Evolutionary conservation across 768 basidiomycete species (phyloP), one percentile per base, ranked within the genome.

Genomic region (Lyophyllum atratum): DNA sequence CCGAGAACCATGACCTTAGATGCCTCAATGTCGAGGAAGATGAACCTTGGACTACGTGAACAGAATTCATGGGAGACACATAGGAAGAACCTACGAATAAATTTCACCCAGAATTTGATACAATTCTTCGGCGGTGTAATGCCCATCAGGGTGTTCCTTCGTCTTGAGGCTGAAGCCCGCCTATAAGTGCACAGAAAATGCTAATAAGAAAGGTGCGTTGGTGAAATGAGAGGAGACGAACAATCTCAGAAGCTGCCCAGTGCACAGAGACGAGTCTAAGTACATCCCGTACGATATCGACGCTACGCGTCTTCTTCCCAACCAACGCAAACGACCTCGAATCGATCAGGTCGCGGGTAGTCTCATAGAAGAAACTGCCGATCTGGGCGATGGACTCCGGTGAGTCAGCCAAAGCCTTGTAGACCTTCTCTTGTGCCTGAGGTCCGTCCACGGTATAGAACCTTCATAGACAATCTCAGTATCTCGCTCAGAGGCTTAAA

Each of bases 141-240:
- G 72, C n/a, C 87, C 90, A n/a, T 75, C 63, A 22, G 77, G 74
- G 14, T 79, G 66, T 2, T 78, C 62, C 52, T 79, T 80, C 1
- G 80, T 82, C 72, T 87, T 90, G 53, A 93, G 74, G n/a, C 76
- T 69, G 55, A 93, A 85, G 14, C 90, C 90, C 55, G 85, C 86
- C 90, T 92, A 63, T n/a, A 40, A 15, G 4, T 17, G n/a, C n/a
- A n/a, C n/a, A n/a, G n/a, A n/a, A 49, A 26, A 52, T 11, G 50
- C 28, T 49, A 17, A 19, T n/a, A 34, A 55, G 45, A 58, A 45
- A 29, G 52, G 43, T 12, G 17, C 44, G 40, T n/a, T 25, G 3
- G 33, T 24, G 22, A 2, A 21, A n/a, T 45, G 39, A 7, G 24
- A 1, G 43, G 9, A 21, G 33, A 26, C 43, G 2, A 58, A 92